Evolutionary conservation across 164 flowering plant genomes (phyloP), one percentile per base, ranked within the genome.

Genomic region (Tetracentron sinense): DNA sequence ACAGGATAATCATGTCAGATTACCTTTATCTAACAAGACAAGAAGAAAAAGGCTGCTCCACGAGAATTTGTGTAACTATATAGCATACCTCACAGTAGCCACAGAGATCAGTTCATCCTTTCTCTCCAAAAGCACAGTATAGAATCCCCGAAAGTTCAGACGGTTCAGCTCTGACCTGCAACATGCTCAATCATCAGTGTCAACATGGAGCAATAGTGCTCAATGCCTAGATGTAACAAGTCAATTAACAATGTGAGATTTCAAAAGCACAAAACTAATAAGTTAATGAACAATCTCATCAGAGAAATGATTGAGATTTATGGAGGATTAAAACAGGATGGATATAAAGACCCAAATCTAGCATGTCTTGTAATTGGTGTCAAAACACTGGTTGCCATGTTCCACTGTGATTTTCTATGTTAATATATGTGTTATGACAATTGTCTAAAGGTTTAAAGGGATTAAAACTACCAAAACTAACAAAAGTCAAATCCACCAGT

Each of bases 81-180:
- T 62, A 52, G 27, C 68, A 48, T 66, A 89, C 97, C 97, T 85
- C 51, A 92, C 56, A 42, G 79, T 72, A 53, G 97, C 99, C 62
- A 76, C 92, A 38, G 89, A 58, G 19, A 94, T 72, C 60, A 94
- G 28, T 65, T 89, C 96, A 44, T 88, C 96, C 46, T 84, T 78
- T 66, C 74, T 85, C 75, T 88, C 92, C 76, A 91, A 60, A 61
- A 89, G 65, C 49, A 85, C 79, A 0, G 96, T 87, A 65, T 91
- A 89, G 67, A 94, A 94, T 12, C 97, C 97, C 56, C 51, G 69
- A 63, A 85, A 94, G 71, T 91, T 85, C 66, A 91, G 72, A 42
- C 97, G 92, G 23, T 76, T 80, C 7, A 86, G 77, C 59, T 82
- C 75, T 33, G 97, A 86, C 76, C 96, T 89, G 79, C 46, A 78